Base-by-base conservation (phyloP, 179 eudicot genomes). In the Amaranthus tricolor region DNA sequence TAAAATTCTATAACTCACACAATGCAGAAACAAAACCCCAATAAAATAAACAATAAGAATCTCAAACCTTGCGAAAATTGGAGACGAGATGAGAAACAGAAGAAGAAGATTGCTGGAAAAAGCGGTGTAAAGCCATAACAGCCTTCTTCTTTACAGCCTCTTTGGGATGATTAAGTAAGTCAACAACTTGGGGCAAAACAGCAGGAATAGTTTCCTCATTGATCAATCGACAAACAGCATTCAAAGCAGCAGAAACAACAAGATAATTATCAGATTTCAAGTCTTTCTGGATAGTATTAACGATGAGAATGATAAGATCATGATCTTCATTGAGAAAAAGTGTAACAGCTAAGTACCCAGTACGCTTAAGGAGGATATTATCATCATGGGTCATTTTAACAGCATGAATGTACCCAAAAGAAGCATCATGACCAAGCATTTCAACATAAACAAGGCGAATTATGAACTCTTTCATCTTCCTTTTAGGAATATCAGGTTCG, bases 61-160 rank as follows among this genome's bases (percentile, higher is more conserved):
- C 12, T 0, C 17, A 8, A 13, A 88, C 98, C 98, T 94, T 90
- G 0, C 96, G 86, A 50, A 95, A 93, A 85, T 89, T 86, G 13
- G 97, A 80, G 48, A 90, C 63, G 9, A 95, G 91, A 83, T 93
- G 95, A 11, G 83, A 77, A 13, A 95, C 97, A 1, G 95, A 86
- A 44, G 91, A 86, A 0, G 98, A 92, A 0, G 97, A 86, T 11
- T 83, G 84, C 84, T 88, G 97, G 82, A 85, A 86, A 84, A 95
- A 93, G 31, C 99, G 83, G 76, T 95, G 99, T 80, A 95, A 84
- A 24, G 97, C 99, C 99, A 95, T 93, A 20, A 95, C 88, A 0
- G 98, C 99, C 85, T 95, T 95, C 88, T 91, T 95, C 88, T 97
- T 87, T 20, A 95, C 99, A 8, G 90, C 90, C 79, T 95, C 99